phyloP scores from a whole-genome alignment of 208 protist genomes.

The Endotrypanum monterogeii region DNA sequence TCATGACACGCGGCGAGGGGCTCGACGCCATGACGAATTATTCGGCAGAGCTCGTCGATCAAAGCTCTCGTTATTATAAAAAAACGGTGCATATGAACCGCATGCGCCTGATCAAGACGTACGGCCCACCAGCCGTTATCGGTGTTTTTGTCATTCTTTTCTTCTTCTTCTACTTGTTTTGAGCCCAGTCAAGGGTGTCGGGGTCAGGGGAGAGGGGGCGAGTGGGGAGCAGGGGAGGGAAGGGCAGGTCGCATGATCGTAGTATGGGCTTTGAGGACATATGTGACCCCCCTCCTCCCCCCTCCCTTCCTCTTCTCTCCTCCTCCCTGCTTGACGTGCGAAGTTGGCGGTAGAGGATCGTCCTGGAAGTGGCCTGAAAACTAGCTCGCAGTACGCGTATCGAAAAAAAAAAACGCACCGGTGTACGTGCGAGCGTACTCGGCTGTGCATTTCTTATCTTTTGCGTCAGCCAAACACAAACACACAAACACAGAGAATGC shows the following conservation, averaged over 20 bases:
- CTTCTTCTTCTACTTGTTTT: conserved; percentile 89
- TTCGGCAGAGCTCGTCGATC: conserved; percentile 76
- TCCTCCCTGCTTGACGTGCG: no score
- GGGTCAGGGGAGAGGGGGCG: neutral
- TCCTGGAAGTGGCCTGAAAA: no score
- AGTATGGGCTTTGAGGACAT: neutral
- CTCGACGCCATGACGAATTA: conserved; percentile 91
- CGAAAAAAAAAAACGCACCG: no score
- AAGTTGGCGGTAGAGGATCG: no score
- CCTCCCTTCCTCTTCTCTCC: no score
- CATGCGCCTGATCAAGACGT: conserved; percentile 85
- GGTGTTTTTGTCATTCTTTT: conserved; percentile 63
- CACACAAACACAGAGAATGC: no score
- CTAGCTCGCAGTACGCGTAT: no score
- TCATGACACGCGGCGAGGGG: conserved; percentile 89
- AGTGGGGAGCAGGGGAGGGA: neutral
- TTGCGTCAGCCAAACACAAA: no score
- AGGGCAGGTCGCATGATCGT: neutral
- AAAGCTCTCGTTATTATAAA: conserved; percentile 85
- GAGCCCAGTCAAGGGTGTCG: conserved; percentile 4
- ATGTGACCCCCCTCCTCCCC: neutral
- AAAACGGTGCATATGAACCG: conserved; percentile 90
- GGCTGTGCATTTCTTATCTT: no score
- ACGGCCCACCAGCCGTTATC: conserved; percentile 79
- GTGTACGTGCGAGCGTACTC: no score